Evolutionary conservation across 2,329 filamentous ascomycete species (phyloP).

Genomic region (Neonectria sp.): DNA sequence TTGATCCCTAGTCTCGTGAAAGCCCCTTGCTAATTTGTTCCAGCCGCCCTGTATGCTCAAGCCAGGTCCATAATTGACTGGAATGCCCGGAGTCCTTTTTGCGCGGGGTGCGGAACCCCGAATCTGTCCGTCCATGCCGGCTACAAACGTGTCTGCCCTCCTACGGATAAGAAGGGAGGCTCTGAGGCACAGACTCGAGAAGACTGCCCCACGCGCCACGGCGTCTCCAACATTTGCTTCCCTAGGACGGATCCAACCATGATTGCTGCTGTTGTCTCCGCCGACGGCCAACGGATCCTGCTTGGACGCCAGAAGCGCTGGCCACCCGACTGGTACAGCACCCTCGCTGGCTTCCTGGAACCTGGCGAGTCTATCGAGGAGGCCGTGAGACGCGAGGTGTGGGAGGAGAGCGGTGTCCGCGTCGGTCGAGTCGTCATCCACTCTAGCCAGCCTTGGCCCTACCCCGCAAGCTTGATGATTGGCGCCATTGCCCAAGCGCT

Average conservation of each 20-base stretch:
- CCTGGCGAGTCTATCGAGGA: conserved; percentile 90
- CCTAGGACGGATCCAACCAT: conserved; percentile 94
- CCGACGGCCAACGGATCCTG: conserved; percentile 82
- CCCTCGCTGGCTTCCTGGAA: conserved; percentile 89
- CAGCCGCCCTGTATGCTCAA: conserved; percentile 92
- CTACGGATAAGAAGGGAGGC: conserved; percentile 72
- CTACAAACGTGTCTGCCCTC: conserved; percentile 85
- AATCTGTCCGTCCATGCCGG: conserved; percentile 86
- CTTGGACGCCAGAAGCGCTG: conserved; percentile 89
- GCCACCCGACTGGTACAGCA: conserved; percentile 89
- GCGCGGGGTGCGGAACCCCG: conserved; percentile 86
- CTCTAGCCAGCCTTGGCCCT: conserved; percentile 90
- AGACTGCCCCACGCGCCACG: conserved; percentile 85
- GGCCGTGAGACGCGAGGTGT: conserved; percentile 85
- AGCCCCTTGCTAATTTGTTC: conserved; percentile 25
- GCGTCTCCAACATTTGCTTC: conserved; percentile 92
- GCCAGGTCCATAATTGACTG: conserved; percentile 92
- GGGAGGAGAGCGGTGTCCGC: conserved; percentile 86
- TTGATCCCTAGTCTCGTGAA: conserved; percentile 26
- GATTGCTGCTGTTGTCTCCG: conserved; percentile 92
- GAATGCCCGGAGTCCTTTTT: conserved; percentile 95
- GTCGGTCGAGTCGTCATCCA: conserved; percentile 86
- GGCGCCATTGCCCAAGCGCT: conserved; percentile 89
- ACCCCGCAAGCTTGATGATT: conserved; percentile 88
- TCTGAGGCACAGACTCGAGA: conserved; percentile 68